These are phyloP conservation scores for Terfezia boudieri DNA, from an alignment of 495 filamentous ascomycete species.

Conservation along the genomic window DNA sequence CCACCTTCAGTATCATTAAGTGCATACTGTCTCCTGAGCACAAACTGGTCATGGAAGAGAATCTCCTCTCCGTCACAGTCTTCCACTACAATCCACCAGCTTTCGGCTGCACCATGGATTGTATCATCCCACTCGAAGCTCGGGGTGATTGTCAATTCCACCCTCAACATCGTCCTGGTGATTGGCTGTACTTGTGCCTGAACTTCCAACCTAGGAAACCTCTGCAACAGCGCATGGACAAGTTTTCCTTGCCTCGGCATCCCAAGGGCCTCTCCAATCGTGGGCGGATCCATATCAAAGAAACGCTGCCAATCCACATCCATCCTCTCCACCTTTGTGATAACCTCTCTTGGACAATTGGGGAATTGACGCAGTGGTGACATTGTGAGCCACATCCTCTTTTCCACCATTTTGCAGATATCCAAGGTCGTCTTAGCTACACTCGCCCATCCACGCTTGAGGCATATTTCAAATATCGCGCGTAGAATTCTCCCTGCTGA, in stretches of 20 bases:
- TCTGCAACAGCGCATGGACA: constrained; percentile 67
- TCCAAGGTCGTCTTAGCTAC: constrained; percentile 85
- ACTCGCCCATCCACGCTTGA: constrained; percentile 90
- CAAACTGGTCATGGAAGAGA: constrained; percentile 83
- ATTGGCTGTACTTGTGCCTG: constrained; percentile 86
- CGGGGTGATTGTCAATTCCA: constrained; percentile 80
- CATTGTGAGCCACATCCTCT: constrained; percentile 99
- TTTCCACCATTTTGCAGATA: constrained; percentile 97
- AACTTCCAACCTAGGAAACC: constrained; percentile 81
- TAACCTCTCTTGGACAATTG: constrained; percentile 55
- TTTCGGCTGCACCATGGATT: constrained; percentile 68
- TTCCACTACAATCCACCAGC: constrained; percentile 91
- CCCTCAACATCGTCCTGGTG: constrained; percentile 83
- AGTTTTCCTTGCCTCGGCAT: constrained; percentile 72
- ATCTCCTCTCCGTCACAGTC: constrained; percentile 96
- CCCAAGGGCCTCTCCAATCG: constrained; percentile 65
- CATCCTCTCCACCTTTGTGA: constrained; percentile 80
- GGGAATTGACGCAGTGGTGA: constrained; percentile 82
- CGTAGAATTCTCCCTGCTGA: constrained; percentile 89
- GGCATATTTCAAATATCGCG: constrained; percentile 84
- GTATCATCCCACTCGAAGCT: constrained; percentile 93
- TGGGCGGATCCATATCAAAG: constrained; percentile 85
- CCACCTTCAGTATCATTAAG: constrained; percentile 34
- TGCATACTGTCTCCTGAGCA: constrained; percentile 72
- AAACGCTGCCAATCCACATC: constrained; percentile 86